A percentile compares a stretch with the other conserved stretches of the same genome.
Conservation (phyloP, 2,329 filamentous ascomycete genomes). For the Trichoderma cornu-damae region DNA sequence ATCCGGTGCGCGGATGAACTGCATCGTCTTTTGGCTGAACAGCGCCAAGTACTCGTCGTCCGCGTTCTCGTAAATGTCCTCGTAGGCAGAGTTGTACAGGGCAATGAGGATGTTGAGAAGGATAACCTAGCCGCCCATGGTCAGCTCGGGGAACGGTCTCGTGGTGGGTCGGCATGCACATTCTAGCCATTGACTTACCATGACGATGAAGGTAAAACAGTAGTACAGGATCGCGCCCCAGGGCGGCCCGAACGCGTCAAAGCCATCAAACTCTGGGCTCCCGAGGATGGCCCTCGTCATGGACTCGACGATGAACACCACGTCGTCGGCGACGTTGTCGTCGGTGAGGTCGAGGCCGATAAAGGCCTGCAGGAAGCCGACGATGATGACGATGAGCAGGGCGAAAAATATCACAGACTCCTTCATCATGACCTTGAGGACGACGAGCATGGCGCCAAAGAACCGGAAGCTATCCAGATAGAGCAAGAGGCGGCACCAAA, state of each 20-base stretch:
- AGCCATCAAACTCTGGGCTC: conserved; percentile 80
- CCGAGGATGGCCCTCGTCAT: conserved; percentile 92
- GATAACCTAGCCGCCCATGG: conserved; percentile 46
- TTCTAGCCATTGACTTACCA: conserved; percentile 53
- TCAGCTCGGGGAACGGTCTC: background rate
- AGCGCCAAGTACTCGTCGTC: conserved; percentile 93
- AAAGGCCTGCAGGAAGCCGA: conserved; percentile 90
- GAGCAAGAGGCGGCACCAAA: conserved; percentile 87
- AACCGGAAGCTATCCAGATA: conserved; percentile 93
- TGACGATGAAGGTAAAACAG: conserved; percentile 94
- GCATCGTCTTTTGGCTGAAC: conserved; percentile 90
- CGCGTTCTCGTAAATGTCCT: conserved; percentile 89
- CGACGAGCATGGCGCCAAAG: conserved; percentile 97
- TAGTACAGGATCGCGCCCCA: conserved; percentile 97
- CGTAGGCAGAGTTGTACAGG: conserved; percentile 93
- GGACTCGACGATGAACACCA: conserved; percentile 67
- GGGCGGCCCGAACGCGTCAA: conserved; percentile 84
- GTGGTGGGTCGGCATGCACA: background rate
- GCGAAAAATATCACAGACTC: conserved; percentile 96
- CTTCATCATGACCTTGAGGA: conserved; percentile 92
- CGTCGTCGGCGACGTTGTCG: conserved; percentile 62
- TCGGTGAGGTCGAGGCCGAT: conserved; percentile 84
- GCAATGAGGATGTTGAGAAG: conserved; percentile 95
- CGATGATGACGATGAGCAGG: conserved; percentile 73
- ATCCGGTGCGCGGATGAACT: conserved; percentile 92